phyloP scores from a whole-genome alignment of 2,329 filamentous ascomycete genomes.

The Alternaria novae-zelandiae region DNA sequence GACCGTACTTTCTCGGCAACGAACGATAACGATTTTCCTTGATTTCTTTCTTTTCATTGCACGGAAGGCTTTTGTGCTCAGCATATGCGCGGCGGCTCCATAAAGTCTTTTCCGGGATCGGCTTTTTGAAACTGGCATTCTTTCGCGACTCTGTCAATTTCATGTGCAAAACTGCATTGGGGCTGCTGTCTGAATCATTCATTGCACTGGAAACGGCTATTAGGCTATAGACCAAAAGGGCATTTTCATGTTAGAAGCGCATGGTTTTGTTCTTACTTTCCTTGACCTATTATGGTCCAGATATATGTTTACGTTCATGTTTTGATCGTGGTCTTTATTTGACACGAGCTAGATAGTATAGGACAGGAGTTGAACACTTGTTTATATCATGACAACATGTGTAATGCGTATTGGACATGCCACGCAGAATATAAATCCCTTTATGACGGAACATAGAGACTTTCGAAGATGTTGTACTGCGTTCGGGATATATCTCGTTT shows the following conservation, averaged over 20 bases:
- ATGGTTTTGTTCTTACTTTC: background rate
- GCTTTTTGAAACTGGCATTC: background rate
- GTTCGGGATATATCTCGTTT: background rate
- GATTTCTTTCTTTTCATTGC: background rate
- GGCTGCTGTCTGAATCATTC: constrained; percentile 10
- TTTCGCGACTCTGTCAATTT: background rate
- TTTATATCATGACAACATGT: background rate
- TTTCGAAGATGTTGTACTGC: background rate
- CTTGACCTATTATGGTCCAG: background rate
- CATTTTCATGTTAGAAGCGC: background rate
- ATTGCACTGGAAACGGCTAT: background rate
- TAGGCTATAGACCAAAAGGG: background rate
- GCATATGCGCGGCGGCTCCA: background rate
- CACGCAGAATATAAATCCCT: background rate
- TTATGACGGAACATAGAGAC: background rate
- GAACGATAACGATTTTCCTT: background rate
- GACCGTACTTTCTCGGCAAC: background rate
- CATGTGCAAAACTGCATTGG: constrained; percentile 5
- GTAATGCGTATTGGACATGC: background rate
- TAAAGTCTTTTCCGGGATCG: background rate
- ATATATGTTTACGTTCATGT: background rate
- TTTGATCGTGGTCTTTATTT: background rate
- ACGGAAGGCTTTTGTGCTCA: background rate
- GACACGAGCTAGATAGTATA: background rate
- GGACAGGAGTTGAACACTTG: background rate